Base-by-base conservation (phyloP, 1,284 basidiomycete genomes). In the Sanghuangporus baumii region DNA sequence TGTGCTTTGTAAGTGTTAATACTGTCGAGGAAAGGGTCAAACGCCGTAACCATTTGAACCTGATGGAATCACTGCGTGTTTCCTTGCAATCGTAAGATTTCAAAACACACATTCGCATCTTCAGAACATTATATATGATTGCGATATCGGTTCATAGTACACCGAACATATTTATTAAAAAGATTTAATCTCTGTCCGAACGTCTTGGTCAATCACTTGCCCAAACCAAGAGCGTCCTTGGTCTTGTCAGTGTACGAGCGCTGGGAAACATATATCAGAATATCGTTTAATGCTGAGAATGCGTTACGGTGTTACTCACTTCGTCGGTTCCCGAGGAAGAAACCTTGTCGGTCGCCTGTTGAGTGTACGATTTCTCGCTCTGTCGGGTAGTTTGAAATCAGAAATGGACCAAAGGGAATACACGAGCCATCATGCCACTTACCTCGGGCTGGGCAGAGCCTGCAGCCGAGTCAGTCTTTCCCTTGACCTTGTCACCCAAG, bases 401-500 rank as follows among this genome's bases (percentile, higher is more conserved):
- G 16, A 20, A n/a, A 6, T 8, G 7, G 20, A 18, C 16, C 9
- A 7, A 16, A 8, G 16, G 55, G 71, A 74, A 74, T 18, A 68
- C 69, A 73, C 7, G 7, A n/a, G 16, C 0, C 16, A 46, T 46
- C 20, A 20, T 75, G 54, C 16, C 5, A 69, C 73, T 48, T 20
- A 79, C 78, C 68, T 78, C 70, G 66, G 81, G 80, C 67, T 82
- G 75, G 20, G 76, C 8, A 38, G 76, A 74, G 16, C 79, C 79
- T 1, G 75, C 76, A 5, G 68, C 65, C 56, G 75, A 58, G 56
- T 67, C 57, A 6, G 63, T 57, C 40, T 66, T 80, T 66, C 80
- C 78, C 65, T 81, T 82, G 69, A 84, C 11, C 58, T 74, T 71
- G 74, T 88, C 86, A 57, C 80, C 76, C n/a, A 76, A 69, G 65